Evolutionary conservation across 176 grass and related monocot species (phyloP).

Genomic region (Hyparrhenia diplandra): DNA sequence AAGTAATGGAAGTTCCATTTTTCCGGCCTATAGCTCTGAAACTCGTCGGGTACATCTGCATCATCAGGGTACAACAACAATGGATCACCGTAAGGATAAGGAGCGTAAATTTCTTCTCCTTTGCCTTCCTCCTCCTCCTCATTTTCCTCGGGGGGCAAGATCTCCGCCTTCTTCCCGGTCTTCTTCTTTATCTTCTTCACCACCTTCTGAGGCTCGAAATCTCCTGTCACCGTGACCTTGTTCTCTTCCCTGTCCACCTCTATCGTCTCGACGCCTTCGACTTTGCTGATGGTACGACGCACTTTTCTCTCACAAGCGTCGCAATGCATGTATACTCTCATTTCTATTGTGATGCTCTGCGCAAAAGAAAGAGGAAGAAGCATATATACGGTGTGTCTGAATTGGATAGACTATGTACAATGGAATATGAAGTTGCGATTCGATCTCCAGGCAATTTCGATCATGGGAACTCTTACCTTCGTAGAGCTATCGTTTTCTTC

Average conservation of each 20-base stretch:
- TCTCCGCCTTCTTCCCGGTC: constrained; percentile 34
- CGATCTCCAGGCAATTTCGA: neutral
- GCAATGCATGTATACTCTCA: constrained; percentile 49
- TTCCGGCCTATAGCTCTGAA: neutral
- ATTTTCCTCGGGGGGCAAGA: neutral
- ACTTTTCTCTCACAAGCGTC: constrained; percentile 42
- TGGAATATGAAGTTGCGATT: neutral
- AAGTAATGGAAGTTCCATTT: constrained; percentile 22
- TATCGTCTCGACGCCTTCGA: constrained; percentile 32
- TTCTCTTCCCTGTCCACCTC: constrained; percentile 45
- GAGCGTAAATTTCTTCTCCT: neutral
- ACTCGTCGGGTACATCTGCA: neutral
- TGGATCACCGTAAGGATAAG: neutral
- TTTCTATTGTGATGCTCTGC: constrained; percentile 27
- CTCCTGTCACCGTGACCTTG: constrained; percentile 41
- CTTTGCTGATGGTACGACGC: constrained; percentile 20
- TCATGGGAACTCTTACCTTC: neutral
- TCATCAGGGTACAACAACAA: constrained; percentile 20
- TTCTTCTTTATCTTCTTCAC: constrained; percentile 41
- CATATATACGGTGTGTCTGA: neutral
- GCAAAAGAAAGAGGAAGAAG: neutral
- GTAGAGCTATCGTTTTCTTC: neutral
- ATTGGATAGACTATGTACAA: too few species aligned
- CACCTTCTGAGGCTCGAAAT: constrained; percentile 24
- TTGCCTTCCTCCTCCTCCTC: constrained; percentile 26